These are phyloP conservation scores for Lachancea quebecensis DNA, from an alignment of 805 yeast genomes.

Conservation along the genomic window DNA sequence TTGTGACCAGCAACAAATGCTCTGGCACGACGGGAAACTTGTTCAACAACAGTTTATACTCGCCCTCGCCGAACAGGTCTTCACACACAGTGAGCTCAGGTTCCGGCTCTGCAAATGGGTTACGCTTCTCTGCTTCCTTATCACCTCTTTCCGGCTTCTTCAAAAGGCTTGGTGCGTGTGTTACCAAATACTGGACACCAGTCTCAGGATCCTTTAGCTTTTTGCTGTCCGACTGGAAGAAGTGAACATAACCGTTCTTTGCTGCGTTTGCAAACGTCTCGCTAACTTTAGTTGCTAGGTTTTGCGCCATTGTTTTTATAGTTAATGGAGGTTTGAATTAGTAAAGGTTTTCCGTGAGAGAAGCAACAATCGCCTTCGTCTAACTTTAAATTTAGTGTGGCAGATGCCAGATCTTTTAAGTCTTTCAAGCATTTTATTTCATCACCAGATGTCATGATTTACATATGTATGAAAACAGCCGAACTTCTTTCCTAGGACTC, in stretches of 20 bases:
- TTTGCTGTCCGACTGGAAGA: slow-evolving; percentile 41
- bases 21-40: slow-evolving; percentile 79
- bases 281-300: slow-evolving; percentile 18
- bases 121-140: slow-evolving; percentile 30
- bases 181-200: slow-evolving; percentile 29
- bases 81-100: slow-evolving; percentile 59
- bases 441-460: background rate
- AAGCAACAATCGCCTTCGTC: background rate
- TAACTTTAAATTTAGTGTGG: background rate
- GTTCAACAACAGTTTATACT: slow-evolving; percentile 65
- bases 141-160: slow-evolving; percentile 36
- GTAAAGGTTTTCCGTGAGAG: too few relatives aligned
- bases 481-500: background rate
- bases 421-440: background rate
- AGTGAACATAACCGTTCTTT: slow-evolving; percentile 39
- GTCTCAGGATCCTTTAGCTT: slow-evolving; percentile 27
- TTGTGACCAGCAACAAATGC: slow-evolving; percentile 76
- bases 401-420: background rate
- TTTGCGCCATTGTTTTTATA: background rate
- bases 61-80: slow-evolving; percentile 38
- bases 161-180: slow-evolving; percentile 29
- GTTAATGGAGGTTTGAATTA: too few relatives aligned
- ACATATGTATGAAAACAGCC: background rate
- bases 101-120: slow-evolving; percentile 81
- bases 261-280: slow-evolving; percentile 45